Evolutionary conservation across 2,329 filamentous ascomycete genomes (phyloP).

Genomic region (Diaporthe sp.): DNA sequence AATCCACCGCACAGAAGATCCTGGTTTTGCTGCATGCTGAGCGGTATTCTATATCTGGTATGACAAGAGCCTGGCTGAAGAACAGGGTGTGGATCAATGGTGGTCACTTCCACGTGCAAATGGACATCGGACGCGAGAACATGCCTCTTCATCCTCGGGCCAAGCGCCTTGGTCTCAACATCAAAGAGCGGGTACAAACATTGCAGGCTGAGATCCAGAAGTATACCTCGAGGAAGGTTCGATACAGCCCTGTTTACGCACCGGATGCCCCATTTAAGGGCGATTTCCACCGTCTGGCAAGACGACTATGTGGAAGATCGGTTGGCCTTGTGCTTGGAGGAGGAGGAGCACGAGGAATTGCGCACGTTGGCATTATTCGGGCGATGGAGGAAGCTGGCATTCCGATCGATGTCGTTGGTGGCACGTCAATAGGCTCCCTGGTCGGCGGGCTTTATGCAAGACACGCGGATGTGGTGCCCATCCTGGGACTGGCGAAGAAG

Average conservation of each 20-base stretch:
- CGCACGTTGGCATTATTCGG: slow-evolving; percentile 93
- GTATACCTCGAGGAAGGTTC: slow-evolving; percentile 94
- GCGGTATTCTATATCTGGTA: slow-evolving; percentile 85
- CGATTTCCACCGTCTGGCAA: slow-evolving; percentile 93
- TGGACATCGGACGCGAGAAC: slow-evolving; percentile 84
- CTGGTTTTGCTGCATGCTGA: slow-evolving; percentile 91
- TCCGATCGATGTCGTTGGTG: slow-evolving; percentile 94
- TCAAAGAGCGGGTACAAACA: slow-evolving; percentile 95
- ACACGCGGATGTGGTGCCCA: slow-evolving; percentile 95
- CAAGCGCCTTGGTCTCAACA: slow-evolving; percentile 84
- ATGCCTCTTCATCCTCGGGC: slow-evolving; percentile 82
- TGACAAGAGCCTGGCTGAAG: slow-evolving; percentile 90
- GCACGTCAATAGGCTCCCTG: slow-evolving; percentile 96
- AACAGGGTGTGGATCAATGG: slow-evolving; percentile 99
- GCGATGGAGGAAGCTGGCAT: slow-evolving; percentile 97
- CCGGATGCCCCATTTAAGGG: slow-evolving; percentile 95
- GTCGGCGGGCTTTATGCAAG: slow-evolving; percentile 96
- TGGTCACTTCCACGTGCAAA: slow-evolving; percentile 97
- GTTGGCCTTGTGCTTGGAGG: slow-evolving; percentile 95
- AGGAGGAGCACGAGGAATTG: slow-evolving; percentile 91
- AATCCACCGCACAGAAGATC: slow-evolving; percentile 95
- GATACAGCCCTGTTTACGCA: slow-evolving; percentile 89
- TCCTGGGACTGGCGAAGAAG: slow-evolving; percentile 97
- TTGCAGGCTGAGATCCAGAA: slow-evolving; percentile 98
- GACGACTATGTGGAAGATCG: slow-evolving; percentile 92